phyloP scores from a whole-genome alignment of 1,139 yeast genomes.

The Spathaspora sp. region DNA sequence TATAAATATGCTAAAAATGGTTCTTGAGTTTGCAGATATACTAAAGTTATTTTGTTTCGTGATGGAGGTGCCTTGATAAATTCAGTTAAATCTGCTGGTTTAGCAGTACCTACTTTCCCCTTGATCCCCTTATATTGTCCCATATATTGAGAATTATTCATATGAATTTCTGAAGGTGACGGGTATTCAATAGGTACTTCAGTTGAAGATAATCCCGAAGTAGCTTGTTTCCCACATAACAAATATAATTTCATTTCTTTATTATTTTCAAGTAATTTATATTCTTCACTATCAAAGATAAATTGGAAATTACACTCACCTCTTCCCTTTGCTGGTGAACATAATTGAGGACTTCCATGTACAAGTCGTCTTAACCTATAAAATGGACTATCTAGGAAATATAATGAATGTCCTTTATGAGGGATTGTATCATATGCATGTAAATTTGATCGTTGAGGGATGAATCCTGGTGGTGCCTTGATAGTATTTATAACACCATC shows the following conservation, averaged over 20 bases:
- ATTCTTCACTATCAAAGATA: constrained; percentile 39
- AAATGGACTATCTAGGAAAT: constrained; percentile 54
- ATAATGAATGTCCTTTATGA: constrained; percentile 34
- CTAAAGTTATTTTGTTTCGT: constrained; percentile 44
- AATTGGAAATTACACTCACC: constrained; percentile 42
- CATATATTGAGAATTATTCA: constrained; percentile 46
- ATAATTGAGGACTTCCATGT: constrained; percentile 41
- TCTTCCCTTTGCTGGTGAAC: constrained; percentile 30
- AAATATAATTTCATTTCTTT: constrained; percentile 37
- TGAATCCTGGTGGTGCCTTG: background rate
- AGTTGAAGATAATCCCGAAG: constrained; percentile 22
- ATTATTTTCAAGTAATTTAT: constrained; percentile 15
- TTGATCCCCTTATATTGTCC: constrained; percentile 61
- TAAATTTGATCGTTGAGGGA: background rate
- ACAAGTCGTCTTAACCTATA: constrained; percentile 44
- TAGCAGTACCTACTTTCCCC: constrained; percentile 60
- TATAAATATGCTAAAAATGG: constrained; percentile 51
- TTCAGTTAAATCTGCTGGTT: constrained; percentile 64
- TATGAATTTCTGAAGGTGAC: constrained; percentile 52
- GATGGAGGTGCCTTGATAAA: constrained; percentile 28
- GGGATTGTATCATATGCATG: constrained; percentile 19
- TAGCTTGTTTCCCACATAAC: constrained; percentile 44
- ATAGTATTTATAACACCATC: constrained; percentile 7
- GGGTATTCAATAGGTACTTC: constrained; percentile 57
- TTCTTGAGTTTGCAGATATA: constrained; percentile 51